phyloP scores from a whole-genome alignment of 805 yeast genomes.

The Schwanniomyces yamadae region DNA sequence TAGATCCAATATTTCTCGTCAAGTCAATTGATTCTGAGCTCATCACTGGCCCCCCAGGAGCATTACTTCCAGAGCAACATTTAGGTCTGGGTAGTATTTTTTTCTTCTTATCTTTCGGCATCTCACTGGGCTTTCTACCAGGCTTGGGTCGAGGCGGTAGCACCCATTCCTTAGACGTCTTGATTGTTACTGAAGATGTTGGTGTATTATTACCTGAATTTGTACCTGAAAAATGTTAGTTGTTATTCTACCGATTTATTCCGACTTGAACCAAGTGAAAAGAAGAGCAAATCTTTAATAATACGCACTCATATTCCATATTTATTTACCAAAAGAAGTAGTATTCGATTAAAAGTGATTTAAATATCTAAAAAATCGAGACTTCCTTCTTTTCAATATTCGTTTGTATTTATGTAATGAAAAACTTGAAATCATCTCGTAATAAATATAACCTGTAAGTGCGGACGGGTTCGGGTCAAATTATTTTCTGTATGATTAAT shows the following conservation, averaged over 20 bases:
- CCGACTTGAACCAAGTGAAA: not conserved
- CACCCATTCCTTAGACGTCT: conserved; percentile 79
- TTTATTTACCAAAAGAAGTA: too few species aligned
- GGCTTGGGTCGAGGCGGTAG: conserved; percentile 59
- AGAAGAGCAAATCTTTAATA: not conserved
- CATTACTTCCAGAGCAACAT: not conserved
- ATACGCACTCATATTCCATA: conserved; percentile 2
- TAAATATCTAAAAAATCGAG: too few species aligned
- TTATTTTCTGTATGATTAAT: conserved; percentile 1
- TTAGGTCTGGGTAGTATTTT: conserved; percentile 1
- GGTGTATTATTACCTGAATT: conserved; percentile 1
- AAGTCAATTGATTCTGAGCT: not conserved
- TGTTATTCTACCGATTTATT: conserved; percentile 1
- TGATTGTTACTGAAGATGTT: conserved; percentile 17
- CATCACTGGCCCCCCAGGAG: not conserved
- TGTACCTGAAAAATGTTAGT: conserved; percentile 4
- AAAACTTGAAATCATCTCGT: conserved; percentile 4
- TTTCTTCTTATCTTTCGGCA: conserved; percentile 6
- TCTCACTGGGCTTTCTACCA: conserved; percentile 26
- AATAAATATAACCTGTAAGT: conserved; percentile 3
- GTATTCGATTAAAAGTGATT: too few species aligned
- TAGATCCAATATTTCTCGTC: conserved; percentile 10
- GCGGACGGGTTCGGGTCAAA: conserved; percentile 7
- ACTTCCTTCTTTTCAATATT: too few species aligned
- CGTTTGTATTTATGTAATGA: too few species aligned